These are phyloP conservation scores for Pleurotus djamor DNA, from an alignment of 768 basidiomycete genomes.

Conservation along the genomic window DNA sequence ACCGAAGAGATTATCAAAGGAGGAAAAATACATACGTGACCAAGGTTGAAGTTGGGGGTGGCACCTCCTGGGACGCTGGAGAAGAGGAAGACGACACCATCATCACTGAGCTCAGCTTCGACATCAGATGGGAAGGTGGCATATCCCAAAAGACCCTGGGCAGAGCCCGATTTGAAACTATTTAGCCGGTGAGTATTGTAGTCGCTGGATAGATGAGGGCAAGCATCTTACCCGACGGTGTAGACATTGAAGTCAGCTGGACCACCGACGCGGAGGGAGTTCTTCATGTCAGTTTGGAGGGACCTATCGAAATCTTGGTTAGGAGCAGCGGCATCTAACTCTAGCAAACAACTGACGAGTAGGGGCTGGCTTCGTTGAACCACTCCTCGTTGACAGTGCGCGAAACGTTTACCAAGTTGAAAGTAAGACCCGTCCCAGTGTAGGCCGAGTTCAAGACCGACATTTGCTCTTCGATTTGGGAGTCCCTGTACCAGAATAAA, in stretches of 20 bases:
- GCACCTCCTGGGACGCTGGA: conserved; percentile 43
- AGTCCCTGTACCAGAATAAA: conserved; percentile 22
- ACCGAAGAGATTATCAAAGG: conserved; percentile 8
- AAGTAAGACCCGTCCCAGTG: conserved; percentile 31
- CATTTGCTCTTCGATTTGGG: conserved; percentile 36
- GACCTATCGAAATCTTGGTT: conserved; percentile 48
- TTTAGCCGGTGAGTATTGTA: background rate
- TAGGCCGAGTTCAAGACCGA: conserved; percentile 40
- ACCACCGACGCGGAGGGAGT: conserved; percentile 36
- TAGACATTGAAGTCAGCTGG: conserved; percentile 45
- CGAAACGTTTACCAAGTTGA: conserved; percentile 35
- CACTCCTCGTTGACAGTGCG: conserved; percentile 42
- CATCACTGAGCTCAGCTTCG: conserved; percentile 35
- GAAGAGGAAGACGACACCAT: conserved; percentile 44
- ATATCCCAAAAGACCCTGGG: conserved; percentile 48
- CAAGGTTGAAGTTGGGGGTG: conserved; percentile 37
- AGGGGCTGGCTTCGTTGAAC: conserved; percentile 42
- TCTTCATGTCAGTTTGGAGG: conserved; percentile 50
- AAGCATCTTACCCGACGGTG: conserved; percentile 40
- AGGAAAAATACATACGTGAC: conserved; percentile 22
- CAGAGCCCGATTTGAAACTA: conserved; percentile 34
- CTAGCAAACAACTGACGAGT: background rate
- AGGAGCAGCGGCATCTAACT: background rate
- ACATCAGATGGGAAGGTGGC: conserved; percentile 50
- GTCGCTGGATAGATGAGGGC: background rate